Evolutionary conservation across 2,329 filamentous ascomycete genomes (phyloP), one percentile per base, ranked within the genome.

Genomic region (Trichoderma simmonsii): DNA sequence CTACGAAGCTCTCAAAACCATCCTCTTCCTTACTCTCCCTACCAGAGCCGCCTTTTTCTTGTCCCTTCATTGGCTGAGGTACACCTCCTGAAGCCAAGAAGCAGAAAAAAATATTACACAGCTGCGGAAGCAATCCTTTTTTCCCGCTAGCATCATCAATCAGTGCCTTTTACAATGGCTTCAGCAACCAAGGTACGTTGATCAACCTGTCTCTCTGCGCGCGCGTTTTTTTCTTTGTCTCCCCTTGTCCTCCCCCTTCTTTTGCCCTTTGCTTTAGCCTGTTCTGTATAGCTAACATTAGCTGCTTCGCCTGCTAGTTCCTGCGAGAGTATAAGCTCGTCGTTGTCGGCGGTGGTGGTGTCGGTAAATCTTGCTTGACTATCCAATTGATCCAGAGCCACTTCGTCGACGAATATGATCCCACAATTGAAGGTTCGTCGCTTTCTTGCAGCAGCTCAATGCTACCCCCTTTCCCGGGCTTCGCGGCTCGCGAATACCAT

Each of bases 331-430:
- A 97, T 85, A 97, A 97, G 86, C 85, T 97, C 85, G 96, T 99
- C 74, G 96, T 98, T 74, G 95, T 99, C 76, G 96, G 96, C 78
- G 96, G 97, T 79, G 96, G 96, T 88, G 96, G 96, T 83, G 96
- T 99, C 76, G 96, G 96, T 86, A 99, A 99, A 88, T 98, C 95
- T 74, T 98, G 96, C 86, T 89, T 99, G 87, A 98, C 96, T 73
- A 98, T 99, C 81, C 96, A 98, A 87, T 90, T 95, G 84, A 94
- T 93, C 79, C 92, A 95, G 85, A 95, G 92, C 83, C 96, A 99
- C 83, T 99, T 99, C 86, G 95, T 98, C 81, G 96, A 98, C 84
- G 96, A 98, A 84, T 99, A 99, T 84, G 96, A 99, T 84, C 96
- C 96, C 72, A 99, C 96, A 79, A 98, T 99, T 80, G 96, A 99